These are phyloP conservation scores for Fallopia convolvulus DNA, from an alignment of 148 eudicot species.

Conservation along the genomic window DNA sequence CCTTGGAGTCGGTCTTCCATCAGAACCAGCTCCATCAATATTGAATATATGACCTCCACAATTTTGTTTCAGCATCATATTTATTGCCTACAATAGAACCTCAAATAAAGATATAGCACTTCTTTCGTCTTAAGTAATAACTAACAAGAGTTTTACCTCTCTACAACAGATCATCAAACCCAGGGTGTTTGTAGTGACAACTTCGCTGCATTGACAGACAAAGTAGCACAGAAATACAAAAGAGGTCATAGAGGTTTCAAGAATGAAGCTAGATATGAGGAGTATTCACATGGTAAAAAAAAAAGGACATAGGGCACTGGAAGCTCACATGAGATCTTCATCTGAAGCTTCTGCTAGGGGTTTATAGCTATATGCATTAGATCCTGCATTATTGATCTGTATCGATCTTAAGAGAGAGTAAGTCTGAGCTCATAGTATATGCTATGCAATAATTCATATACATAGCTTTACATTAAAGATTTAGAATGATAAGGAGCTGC, in stretches of 20 bases:
- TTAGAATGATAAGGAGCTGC: neutral
- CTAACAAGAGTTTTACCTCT: conserved; percentile 49
- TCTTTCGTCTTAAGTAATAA: neutral
- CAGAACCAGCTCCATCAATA: conserved; percentile 99
- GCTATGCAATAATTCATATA: neutral
- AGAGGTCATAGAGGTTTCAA: neutral
- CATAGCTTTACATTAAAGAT: neutral
- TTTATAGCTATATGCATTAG: conserved; percentile 93
- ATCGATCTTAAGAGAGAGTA: conserved; percentile 30
- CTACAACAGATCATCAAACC: conserved; percentile 98
- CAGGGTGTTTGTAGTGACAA: conserved; percentile 91
- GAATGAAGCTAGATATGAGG: neutral
- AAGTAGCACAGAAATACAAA: neutral
- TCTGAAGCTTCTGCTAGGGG: conserved; percentile 95
- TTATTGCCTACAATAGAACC: conserved; percentile 56
- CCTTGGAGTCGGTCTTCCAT: conserved; percentile 99
- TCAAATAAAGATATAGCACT: conserved; percentile 9
- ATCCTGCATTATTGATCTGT: conserved; percentile 99
- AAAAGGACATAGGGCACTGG: conserved; percentile 5
- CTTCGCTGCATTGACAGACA: conserved; percentile 49
- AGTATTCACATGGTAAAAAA: conserved; percentile 6
- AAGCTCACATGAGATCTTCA: conserved; percentile 81
- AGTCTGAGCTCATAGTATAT: conserved; percentile 2
- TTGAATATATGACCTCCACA: conserved; percentile 91
- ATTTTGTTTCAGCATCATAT: conserved; percentile 81